Conservation (phyloP, 768 basidiomycete species). For the Tylopilus rubrobrunneus region DNA sequence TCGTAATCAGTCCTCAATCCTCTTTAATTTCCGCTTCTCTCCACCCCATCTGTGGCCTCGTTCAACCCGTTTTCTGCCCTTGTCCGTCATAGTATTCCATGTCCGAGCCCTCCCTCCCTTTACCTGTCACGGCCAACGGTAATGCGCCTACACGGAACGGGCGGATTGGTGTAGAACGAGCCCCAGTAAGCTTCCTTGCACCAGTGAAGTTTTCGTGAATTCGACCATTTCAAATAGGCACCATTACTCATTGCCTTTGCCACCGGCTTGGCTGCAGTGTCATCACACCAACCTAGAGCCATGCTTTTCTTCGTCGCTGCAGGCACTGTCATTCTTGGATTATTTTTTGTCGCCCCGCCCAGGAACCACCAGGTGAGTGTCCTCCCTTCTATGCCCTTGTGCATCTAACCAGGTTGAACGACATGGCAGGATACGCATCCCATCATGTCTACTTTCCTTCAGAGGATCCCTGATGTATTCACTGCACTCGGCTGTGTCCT, state of each 20-base stretch:
- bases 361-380: neutral
- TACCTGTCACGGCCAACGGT: too few species aligned
- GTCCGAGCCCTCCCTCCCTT: too few species aligned
- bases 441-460: neutral
- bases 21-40: too few species aligned
- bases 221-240: neutral
- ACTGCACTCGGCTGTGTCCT: neutral
- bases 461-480: neutral
- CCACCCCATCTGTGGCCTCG: too few species aligned
- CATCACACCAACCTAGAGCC: neutral
- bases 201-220: neutral
- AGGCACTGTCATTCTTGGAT: neutral
- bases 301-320: neutral
- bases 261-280: neutral
- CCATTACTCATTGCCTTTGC: neutral
- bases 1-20: too few species aligned
- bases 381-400: neutral
- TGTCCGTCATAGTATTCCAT: neutral
- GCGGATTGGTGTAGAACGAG: neutral
- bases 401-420: neutral
- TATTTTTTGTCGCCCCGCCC: neutral
- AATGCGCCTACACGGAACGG: neutral
- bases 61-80: too few species aligned
- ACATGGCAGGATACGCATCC: neutral
- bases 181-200: neutral